A percentile compares a stretch with the other conserved stretches of the same genome.
Evolutionary conservation across 2,329 filamentous ascomycete genomes (phyloP).

Genomic region (Podosphaera xanthii): DNA sequence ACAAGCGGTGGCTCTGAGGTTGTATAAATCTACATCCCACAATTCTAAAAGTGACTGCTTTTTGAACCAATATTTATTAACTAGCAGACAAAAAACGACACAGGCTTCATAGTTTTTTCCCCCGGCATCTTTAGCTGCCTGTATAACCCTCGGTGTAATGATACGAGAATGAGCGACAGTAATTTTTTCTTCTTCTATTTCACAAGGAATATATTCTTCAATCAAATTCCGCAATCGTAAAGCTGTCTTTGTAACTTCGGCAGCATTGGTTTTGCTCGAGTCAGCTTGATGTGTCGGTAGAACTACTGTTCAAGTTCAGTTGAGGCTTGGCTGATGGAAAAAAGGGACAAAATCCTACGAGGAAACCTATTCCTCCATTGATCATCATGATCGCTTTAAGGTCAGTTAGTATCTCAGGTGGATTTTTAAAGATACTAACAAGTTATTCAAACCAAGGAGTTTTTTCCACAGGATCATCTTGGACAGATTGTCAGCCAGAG

Average conservation of each 20-base stretch:
- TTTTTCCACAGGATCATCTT: constrained; percentile 14
- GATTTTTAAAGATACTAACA: constrained; percentile 9
- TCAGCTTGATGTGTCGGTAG: constrained; percentile 36
- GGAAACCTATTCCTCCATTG: constrained; percentile 13
- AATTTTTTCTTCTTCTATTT: constrained; percentile 54
- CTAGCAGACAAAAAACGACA: constrained; percentile 27
- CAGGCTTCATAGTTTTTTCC: constrained; percentile 56
- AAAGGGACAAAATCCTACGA: constrained; percentile 7
- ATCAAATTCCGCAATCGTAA: constrained; percentile 78
- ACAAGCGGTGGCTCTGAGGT: constrained; percentile 58
- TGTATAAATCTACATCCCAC: constrained; percentile 76
- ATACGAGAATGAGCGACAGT: constrained; percentile 65
- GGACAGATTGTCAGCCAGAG: no score
- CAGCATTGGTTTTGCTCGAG: constrained; percentile 45
- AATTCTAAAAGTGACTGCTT: constrained; percentile 60
- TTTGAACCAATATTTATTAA: constrained; percentile 44
- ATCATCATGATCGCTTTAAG: constrained; percentile 6
- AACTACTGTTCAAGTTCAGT: constrained; percentile 23
- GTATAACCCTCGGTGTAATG: constrained; percentile 58
- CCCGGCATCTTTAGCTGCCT: constrained; percentile 63
- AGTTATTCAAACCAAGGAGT: constrained; percentile 12
- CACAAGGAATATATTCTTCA: constrained; percentile 73
- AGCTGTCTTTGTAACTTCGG: constrained; percentile 72
- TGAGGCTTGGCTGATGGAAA: neutral
- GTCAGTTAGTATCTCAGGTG: constrained; percentile 3